These are phyloP conservation scores for Alloteropsis angusta DNA, from an alignment of 202 grass and related monocot species.

Conservation along the genomic window DNA sequence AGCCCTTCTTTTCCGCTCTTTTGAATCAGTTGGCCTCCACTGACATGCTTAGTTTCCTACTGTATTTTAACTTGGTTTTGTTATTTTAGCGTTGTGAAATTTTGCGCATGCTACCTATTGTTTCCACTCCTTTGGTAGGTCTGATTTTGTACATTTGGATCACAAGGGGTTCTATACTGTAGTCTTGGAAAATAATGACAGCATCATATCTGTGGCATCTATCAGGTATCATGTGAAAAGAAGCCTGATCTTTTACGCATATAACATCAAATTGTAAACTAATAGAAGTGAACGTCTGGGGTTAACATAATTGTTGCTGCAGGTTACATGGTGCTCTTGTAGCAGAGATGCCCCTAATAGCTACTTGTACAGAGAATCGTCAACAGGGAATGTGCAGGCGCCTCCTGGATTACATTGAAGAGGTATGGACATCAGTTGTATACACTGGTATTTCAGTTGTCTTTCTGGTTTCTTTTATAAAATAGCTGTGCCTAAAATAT, in stretches of 20 bases:
- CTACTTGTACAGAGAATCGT: constrained; percentile 61
- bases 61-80: background rate
- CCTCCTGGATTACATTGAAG: constrained; percentile 56
- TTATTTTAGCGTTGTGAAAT: background rate
- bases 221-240: constrained; percentile 50
- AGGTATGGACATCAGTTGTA: constrained; percentile 37
- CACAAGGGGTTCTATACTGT: constrained; percentile 76
- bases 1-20: background rate
- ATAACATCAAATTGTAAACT: background rate
- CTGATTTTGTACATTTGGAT: constrained; percentile 57
- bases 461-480: background rate
- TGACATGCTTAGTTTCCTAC: constrained; percentile 6
- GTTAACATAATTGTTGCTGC: constrained; percentile 4
- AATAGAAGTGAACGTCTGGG: background rate
- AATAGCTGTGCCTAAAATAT: background rate
- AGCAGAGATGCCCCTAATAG: constrained; percentile 88
- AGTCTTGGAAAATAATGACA: constrained; percentile 73
- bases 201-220: constrained; percentile 71
- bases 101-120: background rate
- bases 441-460: background rate
- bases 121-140: constrained; percentile 40
- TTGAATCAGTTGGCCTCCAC: background rate
- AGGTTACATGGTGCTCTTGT: constrained; percentile 66
- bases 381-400: constrained; percentile 71
- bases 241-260: constrained; percentile 6